phyloP scores from a whole-genome alignment of 2,329 filamentous ascomycete species.

The Ophiostoma montium region DNA sequence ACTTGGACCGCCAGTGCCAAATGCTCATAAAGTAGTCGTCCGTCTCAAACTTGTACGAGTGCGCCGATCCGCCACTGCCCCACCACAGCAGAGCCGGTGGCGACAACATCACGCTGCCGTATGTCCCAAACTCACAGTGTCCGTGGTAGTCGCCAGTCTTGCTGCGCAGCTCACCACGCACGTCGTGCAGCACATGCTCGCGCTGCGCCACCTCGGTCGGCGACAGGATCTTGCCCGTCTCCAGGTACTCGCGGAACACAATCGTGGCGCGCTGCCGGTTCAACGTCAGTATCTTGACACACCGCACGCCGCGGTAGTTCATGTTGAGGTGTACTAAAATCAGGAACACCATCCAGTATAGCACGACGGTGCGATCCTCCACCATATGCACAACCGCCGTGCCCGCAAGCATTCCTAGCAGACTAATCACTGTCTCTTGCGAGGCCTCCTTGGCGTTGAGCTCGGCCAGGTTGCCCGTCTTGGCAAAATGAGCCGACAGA shows the following conservation, averaged over 20 bases:
- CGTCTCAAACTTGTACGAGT: slow-evolving; percentile 22
- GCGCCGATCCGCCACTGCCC: slow-evolving; percentile 15
- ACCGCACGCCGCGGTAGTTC: slow-evolving; percentile 74
- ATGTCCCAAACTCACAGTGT: slow-evolving; percentile 24
- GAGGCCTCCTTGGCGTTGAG: slow-evolving; percentile 91
- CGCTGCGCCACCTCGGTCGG: slow-evolving; percentile 51
- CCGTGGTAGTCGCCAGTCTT: slow-evolving; percentile 22
- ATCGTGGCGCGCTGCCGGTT: slow-evolving; percentile 80
- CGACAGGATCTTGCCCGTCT: slow-evolving; percentile 35
- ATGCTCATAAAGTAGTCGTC: slow-evolving; percentile 50
- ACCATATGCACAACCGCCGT: slow-evolving; percentile 68
- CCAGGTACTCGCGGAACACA: slow-evolving; percentile 48
- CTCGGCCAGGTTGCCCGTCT: slow-evolving; percentile 75
- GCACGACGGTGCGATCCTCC: slow-evolving; percentile 56
- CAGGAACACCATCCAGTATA: slow-evolving; percentile 56
- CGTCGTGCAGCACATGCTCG: slow-evolving; percentile 51
- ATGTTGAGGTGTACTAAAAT: slow-evolving; percentile 65
- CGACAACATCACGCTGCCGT: slow-evolving; percentile 23
- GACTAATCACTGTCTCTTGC: slow-evolving; percentile 84
- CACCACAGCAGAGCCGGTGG: slow-evolving; percentile 13
- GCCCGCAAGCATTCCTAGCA: slow-evolving; percentile 75
- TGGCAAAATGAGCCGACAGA: slow-evolving; percentile 82
- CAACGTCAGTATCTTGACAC: slow-evolving; percentile 69
- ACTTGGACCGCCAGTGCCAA: slow-evolving; percentile 27
- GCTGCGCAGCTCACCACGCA: slow-evolving; percentile 27